These are phyloP conservation scores for Citrus trifoliata DNA, from an alignment of 345 rosid genomes.

Conservation along the genomic window DNA sequence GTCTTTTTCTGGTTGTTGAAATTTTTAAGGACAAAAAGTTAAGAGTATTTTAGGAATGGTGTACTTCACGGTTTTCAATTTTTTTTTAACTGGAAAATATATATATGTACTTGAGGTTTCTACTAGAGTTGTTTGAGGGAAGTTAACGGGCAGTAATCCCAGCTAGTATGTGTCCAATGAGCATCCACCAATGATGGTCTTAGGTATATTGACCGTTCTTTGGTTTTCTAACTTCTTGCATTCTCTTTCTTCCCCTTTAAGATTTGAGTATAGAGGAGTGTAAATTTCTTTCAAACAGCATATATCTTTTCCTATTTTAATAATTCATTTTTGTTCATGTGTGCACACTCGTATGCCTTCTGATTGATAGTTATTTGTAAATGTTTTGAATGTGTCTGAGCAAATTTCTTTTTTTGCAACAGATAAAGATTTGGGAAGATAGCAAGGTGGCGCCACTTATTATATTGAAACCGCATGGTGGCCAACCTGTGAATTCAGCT, in stretches of 20 bases:
- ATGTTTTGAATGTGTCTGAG: not conserved
- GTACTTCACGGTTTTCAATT: not conserved
- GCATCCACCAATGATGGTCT: not conserved
- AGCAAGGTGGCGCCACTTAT: slow-evolving; percentile 61
- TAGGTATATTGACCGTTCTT: not conserved
- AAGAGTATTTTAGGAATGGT: not conserved
- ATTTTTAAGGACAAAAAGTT: not conserved
- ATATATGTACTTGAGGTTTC: not conserved
- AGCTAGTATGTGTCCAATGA: not conserved
- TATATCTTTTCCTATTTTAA: not conserved
- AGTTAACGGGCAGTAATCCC: not conserved
- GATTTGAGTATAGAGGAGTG: not conserved
- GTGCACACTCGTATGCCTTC: not conserved
- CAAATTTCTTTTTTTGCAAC: slow-evolving; percentile 18
- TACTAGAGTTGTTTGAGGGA: not conserved
- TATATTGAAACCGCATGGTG: slow-evolving; percentile 79
- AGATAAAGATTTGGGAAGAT: slow-evolving; percentile 97
- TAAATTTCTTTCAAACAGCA: not conserved
- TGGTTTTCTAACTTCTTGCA: not conserved
- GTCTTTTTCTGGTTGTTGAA: not conserved
- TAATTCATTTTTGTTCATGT: not conserved
- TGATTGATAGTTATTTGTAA: not conserved
- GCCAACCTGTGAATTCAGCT: slow-evolving; percentile 75
- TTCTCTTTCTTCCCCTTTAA: not conserved
- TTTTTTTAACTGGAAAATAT: not conserved